Evolutionary conservation across 495 filamentous ascomycete species (phyloP), one percentile per base, ranked within the genome.

Genomic region (Penicillium argentinense): DNA sequence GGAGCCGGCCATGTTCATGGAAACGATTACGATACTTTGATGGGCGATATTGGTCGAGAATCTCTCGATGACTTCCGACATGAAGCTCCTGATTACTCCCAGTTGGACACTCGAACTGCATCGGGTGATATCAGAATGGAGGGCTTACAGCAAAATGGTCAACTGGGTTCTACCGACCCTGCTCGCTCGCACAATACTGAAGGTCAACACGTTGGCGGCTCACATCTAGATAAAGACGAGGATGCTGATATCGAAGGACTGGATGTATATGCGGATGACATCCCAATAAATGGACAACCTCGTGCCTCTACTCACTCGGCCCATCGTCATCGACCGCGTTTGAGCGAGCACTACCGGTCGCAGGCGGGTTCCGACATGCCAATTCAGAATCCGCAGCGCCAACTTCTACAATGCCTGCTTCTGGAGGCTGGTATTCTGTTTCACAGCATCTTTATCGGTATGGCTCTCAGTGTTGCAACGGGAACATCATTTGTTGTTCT

Each of bases 391-490:
- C 67, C 70, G 12, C 73, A 77, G 44, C 80, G 84, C 13, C 79
- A 85, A 45, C 76, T 91, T 47, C 71, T 92, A 14, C 89, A 95
- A 58, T 89, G 86, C 51, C 72, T 89, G 9, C 76, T 95, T 7
- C 76, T 95, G 21, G 89, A 95, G 65, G 85, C 87, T 5, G 89
- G 89, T 13, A 92, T 95, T 53, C 72, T 95, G 3, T 92, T 92
- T 56, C 89, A 95, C 68, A 87, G 83, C 53, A 78, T 95, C 28
- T 95, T 95, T 57, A 95, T 95, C 56, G 88, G 88, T 32, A 91
- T 95, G 86, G 87, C 89, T 3, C 69, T 95, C 24, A 88, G 84
- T n/a, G 88, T 92, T 7, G 83, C 89, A 5, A 86, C 83, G 0
- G 88, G 87, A 0, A 82, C 86, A 5, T 77, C 83, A 1, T 95